These are phyloP conservation scores for Marsdenia floribunda DNA, from an alignment of 257 asterid genomes.

Conservation along the genomic window DNA sequence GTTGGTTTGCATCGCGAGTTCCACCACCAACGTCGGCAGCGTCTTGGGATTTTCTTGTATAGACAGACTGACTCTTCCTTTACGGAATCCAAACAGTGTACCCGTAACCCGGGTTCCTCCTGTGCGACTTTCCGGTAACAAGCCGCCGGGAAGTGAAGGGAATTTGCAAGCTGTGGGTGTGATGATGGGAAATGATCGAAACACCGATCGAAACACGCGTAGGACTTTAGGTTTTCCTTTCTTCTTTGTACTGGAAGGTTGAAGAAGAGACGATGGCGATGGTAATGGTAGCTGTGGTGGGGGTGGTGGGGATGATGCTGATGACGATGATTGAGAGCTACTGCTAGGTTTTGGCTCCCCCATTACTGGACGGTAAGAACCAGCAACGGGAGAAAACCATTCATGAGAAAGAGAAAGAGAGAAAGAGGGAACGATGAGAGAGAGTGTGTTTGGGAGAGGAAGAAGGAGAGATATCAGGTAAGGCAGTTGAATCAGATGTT, in stretches of 20 bases:
- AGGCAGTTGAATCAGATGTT: conserved; percentile 1
- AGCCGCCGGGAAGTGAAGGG: conserved; percentile 63
- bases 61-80: conserved; percentile 38
- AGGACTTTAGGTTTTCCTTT: conserved; percentile 32
- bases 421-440: neutral
- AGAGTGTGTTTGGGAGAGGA: neutral
- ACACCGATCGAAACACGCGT: conserved; percentile 59
- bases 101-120: conserved; percentile 51
- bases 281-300: conserved; percentile 12
- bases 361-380: conserved; percentile 46
- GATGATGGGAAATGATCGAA: conserved; percentile 80
- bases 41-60: conserved; percentile 39
- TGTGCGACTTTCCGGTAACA: conserved; percentile 31
- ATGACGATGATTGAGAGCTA: conserved; percentile 21
- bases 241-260: conserved; percentile 45
- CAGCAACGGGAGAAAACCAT: conserved; percentile 34
- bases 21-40: conserved; percentile 36
- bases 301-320: conserved; percentile 30
- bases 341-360: conserved; percentile 41
- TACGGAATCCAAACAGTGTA: conserved; percentile 59
- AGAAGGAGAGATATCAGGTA: conserved; percentile 1
- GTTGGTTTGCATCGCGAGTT: conserved; percentile 39
- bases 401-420: conserved; percentile 9
- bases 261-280: conserved; percentile 42
- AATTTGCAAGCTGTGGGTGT: conserved; percentile 55